phyloP scores from a whole-genome alignment of 2,329 filamentous ascomycete genomes.

The Alternaria conjuncta region DNA sequence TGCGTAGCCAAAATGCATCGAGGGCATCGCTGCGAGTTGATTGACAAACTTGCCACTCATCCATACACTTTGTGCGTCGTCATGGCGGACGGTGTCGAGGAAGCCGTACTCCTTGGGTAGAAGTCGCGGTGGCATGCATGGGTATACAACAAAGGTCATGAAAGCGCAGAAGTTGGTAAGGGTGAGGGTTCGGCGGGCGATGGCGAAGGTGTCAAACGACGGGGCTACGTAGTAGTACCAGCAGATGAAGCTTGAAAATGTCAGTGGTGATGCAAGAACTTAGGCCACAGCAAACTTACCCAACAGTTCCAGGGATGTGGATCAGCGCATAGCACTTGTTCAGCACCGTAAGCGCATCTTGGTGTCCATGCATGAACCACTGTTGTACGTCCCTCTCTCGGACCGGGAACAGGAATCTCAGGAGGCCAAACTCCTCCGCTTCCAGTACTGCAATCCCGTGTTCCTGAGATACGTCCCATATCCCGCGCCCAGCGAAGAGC shows the following conservation, averaged over 20 bases:
- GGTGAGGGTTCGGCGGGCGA: slow-evolving; percentile 55
- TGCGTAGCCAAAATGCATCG: slow-evolving; percentile 63
- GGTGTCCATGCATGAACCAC: slow-evolving; percentile 63
- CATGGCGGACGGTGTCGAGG: slow-evolving; percentile 56
- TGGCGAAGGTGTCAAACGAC: slow-evolving; percentile 54
- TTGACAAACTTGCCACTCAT: slow-evolving; percentile 56
- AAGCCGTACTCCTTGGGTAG: slow-evolving; percentile 55
- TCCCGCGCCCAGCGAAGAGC: slow-evolving; percentile 60
- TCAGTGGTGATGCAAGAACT: slow-evolving; percentile 17
- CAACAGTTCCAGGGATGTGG: slow-evolving; percentile 66
- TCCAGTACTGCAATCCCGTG: slow-evolving; percentile 63
- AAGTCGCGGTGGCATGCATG: slow-evolving; percentile 60
- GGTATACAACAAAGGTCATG: slow-evolving; percentile 59
- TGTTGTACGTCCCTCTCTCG: slow-evolving; percentile 61
- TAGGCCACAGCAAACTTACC: slow-evolving; percentile 47
- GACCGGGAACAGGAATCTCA: slow-evolving; percentile 61
- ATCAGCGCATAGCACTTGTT: slow-evolving; percentile 67
- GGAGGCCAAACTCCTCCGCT: slow-evolving; percentile 59
- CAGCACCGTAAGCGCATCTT: slow-evolving; percentile 60
- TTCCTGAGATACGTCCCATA: slow-evolving; percentile 63
- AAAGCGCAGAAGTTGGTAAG: slow-evolving; percentile 63
- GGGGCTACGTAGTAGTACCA: slow-evolving; percentile 69
- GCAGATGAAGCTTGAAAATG: slow-evolving; percentile 61
- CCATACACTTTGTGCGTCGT: slow-evolving; percentile 55
- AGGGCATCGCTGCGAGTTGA: slow-evolving; percentile 55